These are phyloP conservation scores for Dryadomyces quercus-mongolicae DNA, from an alignment of 2,329 filamentous ascomycete species.

Conservation along the genomic window DNA sequence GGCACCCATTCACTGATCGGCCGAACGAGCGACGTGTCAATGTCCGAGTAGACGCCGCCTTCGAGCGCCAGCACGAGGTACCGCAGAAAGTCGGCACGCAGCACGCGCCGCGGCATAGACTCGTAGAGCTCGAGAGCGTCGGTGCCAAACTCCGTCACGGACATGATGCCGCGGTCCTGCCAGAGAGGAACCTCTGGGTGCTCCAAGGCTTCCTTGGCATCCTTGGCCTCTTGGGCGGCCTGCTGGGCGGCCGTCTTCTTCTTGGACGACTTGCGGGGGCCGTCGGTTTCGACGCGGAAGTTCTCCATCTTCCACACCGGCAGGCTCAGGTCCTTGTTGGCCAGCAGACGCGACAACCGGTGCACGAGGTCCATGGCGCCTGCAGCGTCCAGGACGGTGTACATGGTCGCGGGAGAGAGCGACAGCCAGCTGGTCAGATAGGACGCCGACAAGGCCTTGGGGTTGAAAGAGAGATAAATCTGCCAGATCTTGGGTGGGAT, in stretches of 20 bases:
- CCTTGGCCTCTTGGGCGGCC: neutral
- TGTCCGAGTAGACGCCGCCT: conserved; percentile 42
- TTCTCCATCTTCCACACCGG: neutral
- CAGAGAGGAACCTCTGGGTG: too few species aligned
- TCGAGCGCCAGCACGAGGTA: conserved; percentile 18
- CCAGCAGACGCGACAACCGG: conserved; percentile 10
- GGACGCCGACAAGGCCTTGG: neutral
- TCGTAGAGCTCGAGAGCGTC: conserved; percentile 9
- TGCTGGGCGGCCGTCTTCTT: neutral
- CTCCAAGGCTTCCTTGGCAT: neutral
- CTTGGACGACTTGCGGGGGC: neutral
- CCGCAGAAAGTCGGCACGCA: conserved; percentile 17
- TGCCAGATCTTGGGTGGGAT: conserved; percentile 17
- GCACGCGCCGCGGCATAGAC: conserved; percentile 10
- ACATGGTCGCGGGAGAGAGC: conserved; percentile 11
- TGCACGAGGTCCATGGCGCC: conserved; percentile 10
- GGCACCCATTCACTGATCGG: conserved; percentile 27
- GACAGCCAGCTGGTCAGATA: conserved; percentile 11
- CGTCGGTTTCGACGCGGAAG: neutral
- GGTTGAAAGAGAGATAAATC: conserved; percentile 12
- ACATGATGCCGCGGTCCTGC: neutral
- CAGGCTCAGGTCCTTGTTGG: neutral
- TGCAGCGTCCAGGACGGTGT: conserved; percentile 12
- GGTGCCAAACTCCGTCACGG: neutral
- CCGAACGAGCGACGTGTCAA: conserved; percentile 38